Base-by-base conservation (phyloP, 2,329 filamentous ascomycete genomes). In the Anthostomella pinea region DNA sequence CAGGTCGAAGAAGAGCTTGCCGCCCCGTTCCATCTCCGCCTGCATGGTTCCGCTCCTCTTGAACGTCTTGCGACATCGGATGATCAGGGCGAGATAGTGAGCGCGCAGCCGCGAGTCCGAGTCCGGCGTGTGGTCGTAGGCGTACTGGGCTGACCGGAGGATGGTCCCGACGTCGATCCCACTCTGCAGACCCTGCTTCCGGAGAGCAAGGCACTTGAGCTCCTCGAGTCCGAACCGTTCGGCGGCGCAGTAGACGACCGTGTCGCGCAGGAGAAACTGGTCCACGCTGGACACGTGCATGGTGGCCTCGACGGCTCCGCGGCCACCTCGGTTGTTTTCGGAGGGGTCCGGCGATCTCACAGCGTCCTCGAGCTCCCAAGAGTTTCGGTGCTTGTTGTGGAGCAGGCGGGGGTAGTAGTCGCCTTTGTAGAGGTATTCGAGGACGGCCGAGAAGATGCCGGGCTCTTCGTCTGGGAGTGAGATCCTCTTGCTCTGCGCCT, bases 21-120 rank as follows among this genome's bases (percentile, higher is more conserved):
- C 89, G 65, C 90, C 89, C 67, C 81, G 81, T 74, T 95, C 87
- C 90, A 97, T 96, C 74, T 96, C 90, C 72, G 86, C 84, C 78
- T 96, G 90, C 89, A 96, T 95, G 67, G 90, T 96, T 69, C 90
- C 90, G 73, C 89, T 95, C 69, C 86, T 83, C 83, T 95, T 96
- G 69, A 97, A 96, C 59, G 88, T 95, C 75, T 89, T 89, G 67
- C 91, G 87, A 77, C 87, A 91, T 73, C 90, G 85, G 74, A 96
- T 95, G 68, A 96, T 95, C 68, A 96, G 80, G 64, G 90, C 88
- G 65, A 97, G 83, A 75, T 95, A 96, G 73, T 95, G 89, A 73
- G 90, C 90, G 72, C 90, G 89, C 66, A 97, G 82, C 59, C 84
- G 81, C 61, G 85, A 91, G 72, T 97, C 90, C 57, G 82, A 85